Evolutionary conservation across 768 basidiomycete species (phyloP).

Genomic region (Paxillus ammoniavirescens): DNA sequence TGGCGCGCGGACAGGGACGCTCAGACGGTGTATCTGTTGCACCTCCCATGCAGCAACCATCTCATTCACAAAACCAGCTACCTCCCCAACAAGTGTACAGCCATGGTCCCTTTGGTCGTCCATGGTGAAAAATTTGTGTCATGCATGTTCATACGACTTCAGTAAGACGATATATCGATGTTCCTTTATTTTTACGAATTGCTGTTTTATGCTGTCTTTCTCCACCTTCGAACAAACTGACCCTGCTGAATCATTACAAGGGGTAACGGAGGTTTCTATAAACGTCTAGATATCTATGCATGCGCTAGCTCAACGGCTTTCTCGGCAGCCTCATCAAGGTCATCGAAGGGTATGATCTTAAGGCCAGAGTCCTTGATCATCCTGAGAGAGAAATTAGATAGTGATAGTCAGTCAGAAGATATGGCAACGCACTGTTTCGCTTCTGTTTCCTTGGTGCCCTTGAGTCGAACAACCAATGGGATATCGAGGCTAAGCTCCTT

Average conservation of each 20-base stretch:
- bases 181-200: constrained; percentile 25
- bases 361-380: constrained; percentile 92
- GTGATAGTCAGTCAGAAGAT: not conserved
- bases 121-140: constrained; percentile 27
- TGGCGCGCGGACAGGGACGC: constrained; percentile 50
- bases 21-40: constrained; percentile 41
- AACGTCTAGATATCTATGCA: constrained; percentile 36
- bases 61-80: constrained; percentile 27
- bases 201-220: constrained; percentile 16
- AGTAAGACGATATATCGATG: constrained; percentile 32
- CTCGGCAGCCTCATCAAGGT: constrained; percentile 88
- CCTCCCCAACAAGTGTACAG: constrained; percentile 29
- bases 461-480: constrained; percentile 90
- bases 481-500: constrained; percentile 84
- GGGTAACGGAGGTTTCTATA: constrained; percentile 17
- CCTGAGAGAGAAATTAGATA: constrained; percentile 41
- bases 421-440: constrained; percentile 78
- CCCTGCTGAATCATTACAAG: constrained; percentile 11
- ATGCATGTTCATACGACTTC: constrained; percentile 17
- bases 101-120: constrained; percentile 29
- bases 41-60: constrained; percentile 40
- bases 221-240: constrained; percentile 2
- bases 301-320: constrained; percentile 70
- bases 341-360: constrained; percentile 91
- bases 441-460: constrained; percentile 95